A percentile compares a stretch with the other conserved stretches of the same genome.
phyloP scores from a whole-genome alignment of 257 asterid species.

The Sherardia arvensis region DNA sequence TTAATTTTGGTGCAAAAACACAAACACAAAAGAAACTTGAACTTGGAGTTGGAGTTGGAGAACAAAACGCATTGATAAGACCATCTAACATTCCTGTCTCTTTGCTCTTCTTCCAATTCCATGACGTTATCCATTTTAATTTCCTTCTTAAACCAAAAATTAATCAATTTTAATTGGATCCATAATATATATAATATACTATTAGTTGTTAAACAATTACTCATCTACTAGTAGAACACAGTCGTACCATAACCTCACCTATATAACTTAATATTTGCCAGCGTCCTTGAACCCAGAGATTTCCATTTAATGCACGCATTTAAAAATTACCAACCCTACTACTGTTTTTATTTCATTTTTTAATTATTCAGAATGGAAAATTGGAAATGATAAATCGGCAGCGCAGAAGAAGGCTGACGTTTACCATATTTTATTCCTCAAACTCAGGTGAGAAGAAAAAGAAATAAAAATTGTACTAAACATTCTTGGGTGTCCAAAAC shows the following conservation, averaged over 20 bases:
- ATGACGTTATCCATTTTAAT: background rate
- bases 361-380: background rate
- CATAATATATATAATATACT: no score
- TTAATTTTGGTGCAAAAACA: background rate
- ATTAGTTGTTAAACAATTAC: background rate
- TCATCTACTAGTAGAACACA: background rate
- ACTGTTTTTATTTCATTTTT: background rate
- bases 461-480: background rate
- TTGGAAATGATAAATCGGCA: background rate
- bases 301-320: background rate
- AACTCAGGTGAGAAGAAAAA: background rate
- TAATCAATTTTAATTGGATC: background rate
- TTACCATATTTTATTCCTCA: background rate
- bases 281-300: conserved; percentile 9
- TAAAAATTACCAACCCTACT: background rate
- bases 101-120: background rate
- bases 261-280: background rate
- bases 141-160: background rate
- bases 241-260: background rate
- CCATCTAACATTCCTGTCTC: conserved; percentile 5
- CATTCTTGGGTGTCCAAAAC: background rate
- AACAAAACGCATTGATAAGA: conserved; percentile 5
- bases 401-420: conserved; percentile 2
- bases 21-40: no score
- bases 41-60: conserved; percentile 3